A percentile compares a stretch with the other conserved stretches of the same genome.
Evolutionary conservation across 177 flowering plant species (phyloP).

Genomic region (Vitis hybrid): DNA sequence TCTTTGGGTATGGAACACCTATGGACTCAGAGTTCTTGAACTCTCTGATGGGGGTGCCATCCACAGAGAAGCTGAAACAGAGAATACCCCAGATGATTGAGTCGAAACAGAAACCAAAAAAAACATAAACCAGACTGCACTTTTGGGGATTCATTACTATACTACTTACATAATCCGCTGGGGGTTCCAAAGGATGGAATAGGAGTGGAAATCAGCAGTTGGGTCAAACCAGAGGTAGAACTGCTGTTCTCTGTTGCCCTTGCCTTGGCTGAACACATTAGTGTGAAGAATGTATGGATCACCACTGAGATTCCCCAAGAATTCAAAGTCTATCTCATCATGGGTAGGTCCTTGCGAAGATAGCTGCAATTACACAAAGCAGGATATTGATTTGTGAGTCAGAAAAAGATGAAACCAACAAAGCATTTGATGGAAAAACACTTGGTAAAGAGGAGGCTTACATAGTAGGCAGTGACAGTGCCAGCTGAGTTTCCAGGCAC

Average conservation of each 20-base stretch:
- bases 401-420: slow-evolving; percentile 15
- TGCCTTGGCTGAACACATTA: slow-evolving; percentile 50
- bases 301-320: slow-evolving; percentile 55
- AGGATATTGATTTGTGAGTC: not conserved
- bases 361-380: slow-evolving; percentile 24
- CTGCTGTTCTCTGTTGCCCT: slow-evolving; percentile 53
- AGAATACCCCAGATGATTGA: not conserved
- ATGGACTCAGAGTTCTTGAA: slow-evolving; percentile 40
- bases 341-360: slow-evolving; percentile 36
- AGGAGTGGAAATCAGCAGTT: slow-evolving; percentile 49
- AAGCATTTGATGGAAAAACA: slow-evolving; percentile 36
- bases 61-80: slow-evolving; percentile 40
- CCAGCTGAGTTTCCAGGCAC: slow-evolving; percentile 56
- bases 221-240: slow-evolving; percentile 62
- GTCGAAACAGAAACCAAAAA: too few species aligned
- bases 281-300: slow-evolving; percentile 59
- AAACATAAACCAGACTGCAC: not conserved
- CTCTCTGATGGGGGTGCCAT: slow-evolving; percentile 47
- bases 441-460: not conserved
- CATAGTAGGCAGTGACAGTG: slow-evolving; percentile 42
- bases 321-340: slow-evolving; percentile 57
- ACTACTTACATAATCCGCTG: slow-evolving; percentile 28
- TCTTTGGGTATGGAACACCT: slow-evolving; percentile 43
- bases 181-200: slow-evolving; percentile 56
- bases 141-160: too few species aligned